phyloP scores from a whole-genome alignment of 2,329 filamentous ascomycete genomes.

The Trichoderma harzianum region DNA sequence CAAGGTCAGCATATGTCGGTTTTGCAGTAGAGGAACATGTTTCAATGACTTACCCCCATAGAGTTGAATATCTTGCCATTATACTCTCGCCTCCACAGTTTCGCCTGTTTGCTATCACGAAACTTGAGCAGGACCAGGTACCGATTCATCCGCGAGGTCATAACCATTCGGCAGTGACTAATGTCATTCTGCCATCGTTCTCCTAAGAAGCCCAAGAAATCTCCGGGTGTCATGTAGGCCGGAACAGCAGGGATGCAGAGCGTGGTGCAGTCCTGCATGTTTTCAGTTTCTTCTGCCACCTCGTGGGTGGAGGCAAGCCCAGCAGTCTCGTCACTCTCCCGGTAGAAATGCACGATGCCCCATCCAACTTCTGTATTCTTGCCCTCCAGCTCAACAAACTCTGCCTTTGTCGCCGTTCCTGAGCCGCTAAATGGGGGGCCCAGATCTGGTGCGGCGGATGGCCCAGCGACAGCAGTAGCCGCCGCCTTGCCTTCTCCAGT shows the following conservation, averaged over 20 bases:
- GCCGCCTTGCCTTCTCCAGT: slow-evolving; percentile 36
- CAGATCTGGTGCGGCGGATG: slow-evolving; percentile 50
- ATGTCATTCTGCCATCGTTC: slow-evolving; percentile 82
- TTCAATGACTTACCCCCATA: slow-evolving; percentile 62
- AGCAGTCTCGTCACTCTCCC: slow-evolving; percentile 73
- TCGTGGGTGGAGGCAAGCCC: slow-evolving; percentile 41
- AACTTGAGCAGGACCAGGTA: slow-evolving; percentile 98
- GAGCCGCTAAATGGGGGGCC: slow-evolving; percentile 55
- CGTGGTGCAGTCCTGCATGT: slow-evolving; percentile 69
- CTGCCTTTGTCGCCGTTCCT: slow-evolving; percentile 78
- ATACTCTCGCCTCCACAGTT: slow-evolving; percentile 78
- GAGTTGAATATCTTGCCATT: slow-evolving; percentile 92
- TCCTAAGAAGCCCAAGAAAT: slow-evolving; percentile 88
- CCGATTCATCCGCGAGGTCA: slow-evolving; percentile 81
- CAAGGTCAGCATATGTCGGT: slow-evolving; percentile 1
- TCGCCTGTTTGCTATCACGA: slow-evolving; percentile 68
- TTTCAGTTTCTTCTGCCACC: slow-evolving; percentile 30
- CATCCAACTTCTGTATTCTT: slow-evolving; percentile 77
- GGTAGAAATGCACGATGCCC: slow-evolving; percentile 92
- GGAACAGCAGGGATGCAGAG: slow-evolving; percentile 93
- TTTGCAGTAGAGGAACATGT: slow-evolving; percentile 16
- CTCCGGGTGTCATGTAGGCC: slow-evolving; percentile 85
- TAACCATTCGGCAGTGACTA: slow-evolving; percentile 90
- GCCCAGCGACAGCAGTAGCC: slow-evolving; percentile 33
- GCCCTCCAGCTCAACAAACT: slow-evolving; percentile 67